phyloP scores from a whole-genome alignment of 345 rosid genomes.

The Draba incana region DNA sequence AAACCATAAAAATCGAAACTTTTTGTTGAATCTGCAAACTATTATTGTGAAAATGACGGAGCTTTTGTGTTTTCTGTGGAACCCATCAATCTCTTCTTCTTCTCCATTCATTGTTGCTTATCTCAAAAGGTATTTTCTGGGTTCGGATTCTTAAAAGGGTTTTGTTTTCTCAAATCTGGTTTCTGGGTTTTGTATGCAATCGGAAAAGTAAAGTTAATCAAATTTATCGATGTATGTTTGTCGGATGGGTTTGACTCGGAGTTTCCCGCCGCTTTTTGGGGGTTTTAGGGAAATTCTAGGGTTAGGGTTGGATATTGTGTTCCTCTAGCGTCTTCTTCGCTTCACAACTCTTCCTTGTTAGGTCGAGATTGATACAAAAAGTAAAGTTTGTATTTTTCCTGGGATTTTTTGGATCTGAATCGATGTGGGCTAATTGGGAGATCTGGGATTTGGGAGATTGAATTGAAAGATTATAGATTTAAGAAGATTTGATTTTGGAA shows the following conservation, averaged over 20 bases:
- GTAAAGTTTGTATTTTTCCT: not conserved
- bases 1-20: not conserved
- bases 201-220: not conserved
- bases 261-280: conserved; percentile 46
- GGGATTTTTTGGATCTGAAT: conserved; percentile 8
- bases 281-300: conserved; percentile 45
- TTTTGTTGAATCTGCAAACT: not conserved
- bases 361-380: conserved; percentile 24
- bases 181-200: conserved; percentile 9
- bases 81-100: conserved; percentile 10
- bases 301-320: conserved; percentile 45
- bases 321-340: conserved; percentile 41
- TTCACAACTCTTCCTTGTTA: conserved; percentile 16
- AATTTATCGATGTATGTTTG: conserved; percentile 30
- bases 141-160: conserved; percentile 20
- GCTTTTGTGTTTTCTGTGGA: conserved; percentile 20
- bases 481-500: conserved; percentile 2
- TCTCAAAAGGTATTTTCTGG: conserved; percentile 37
- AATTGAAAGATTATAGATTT: not conserved
- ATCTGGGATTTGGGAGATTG: conserved; percentile 36
- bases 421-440: conserved; percentile 42
- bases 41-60: conserved; percentile 28
- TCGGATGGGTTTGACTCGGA: conserved; percentile 43
- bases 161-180: not conserved
- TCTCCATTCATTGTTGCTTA: conserved; percentile 25